These are phyloP conservation scores for Picochlorum sp. DNA, from an alignment of 139 green algal genomes.

Conservation along the genomic window DNA sequence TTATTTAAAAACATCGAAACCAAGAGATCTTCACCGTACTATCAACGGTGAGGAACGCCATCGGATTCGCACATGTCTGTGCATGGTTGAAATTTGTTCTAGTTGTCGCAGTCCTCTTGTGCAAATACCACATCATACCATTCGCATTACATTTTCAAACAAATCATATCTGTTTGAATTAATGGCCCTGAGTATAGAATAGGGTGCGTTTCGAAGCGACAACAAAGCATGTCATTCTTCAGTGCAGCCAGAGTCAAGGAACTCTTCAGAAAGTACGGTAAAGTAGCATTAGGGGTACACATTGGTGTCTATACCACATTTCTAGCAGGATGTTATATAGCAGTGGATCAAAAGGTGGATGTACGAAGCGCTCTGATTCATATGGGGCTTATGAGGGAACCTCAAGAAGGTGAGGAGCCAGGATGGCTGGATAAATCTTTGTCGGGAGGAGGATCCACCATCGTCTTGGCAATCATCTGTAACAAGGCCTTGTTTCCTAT, in stretches of 20 bases:
- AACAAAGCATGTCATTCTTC: not conserved
- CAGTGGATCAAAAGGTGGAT: constrained; percentile 33
- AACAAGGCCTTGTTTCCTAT: constrained; percentile 51
- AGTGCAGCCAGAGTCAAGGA: constrained; percentile 16
- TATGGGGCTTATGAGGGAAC: constrained; percentile 23
- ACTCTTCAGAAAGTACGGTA: constrained; percentile 37
- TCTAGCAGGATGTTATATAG: constrained; percentile 40
- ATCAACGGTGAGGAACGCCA: too few relatives aligned
- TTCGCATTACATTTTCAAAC: too few relatives aligned
- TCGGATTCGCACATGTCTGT: too few relatives aligned
- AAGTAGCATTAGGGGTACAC: constrained; percentile 35
- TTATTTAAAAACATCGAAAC: too few relatives aligned
- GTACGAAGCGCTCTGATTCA: constrained; percentile 20
- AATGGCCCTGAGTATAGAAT: not conserved
- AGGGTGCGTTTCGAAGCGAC: not conserved
- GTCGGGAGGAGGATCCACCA: constrained; percentile 24
- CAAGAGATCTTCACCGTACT: too few relatives aligned
- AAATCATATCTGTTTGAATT: too few relatives aligned
- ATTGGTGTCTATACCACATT: constrained; percentile 31
- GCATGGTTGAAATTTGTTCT: too few relatives aligned
- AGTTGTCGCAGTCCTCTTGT: too few relatives aligned
- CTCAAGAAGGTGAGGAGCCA: constrained; percentile 3
- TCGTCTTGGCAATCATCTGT: constrained; percentile 45
- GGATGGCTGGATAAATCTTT: constrained; percentile 35
- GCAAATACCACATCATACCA: too few relatives aligned